Evolutionary conservation across 2,329 filamentous ascomycete genomes (phyloP), one percentile per base, ranked within the genome.

Genomic region (Neoarthrinium moseri): DNA sequence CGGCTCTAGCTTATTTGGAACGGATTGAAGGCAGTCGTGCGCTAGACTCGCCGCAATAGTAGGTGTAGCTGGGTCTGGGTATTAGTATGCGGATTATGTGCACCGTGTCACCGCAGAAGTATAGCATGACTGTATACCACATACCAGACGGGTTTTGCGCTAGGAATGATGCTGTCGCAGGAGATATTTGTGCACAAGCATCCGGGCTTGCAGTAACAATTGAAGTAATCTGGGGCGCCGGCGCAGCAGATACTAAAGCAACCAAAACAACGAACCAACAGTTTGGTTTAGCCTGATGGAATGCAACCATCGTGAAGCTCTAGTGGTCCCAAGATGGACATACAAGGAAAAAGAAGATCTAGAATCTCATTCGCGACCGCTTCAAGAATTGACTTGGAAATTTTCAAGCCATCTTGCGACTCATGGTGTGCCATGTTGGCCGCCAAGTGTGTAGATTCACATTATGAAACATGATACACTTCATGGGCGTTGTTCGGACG

Each of bases 11-110:
- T 63, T 60, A 48, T 70, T 66, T 12, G 69, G 70, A 4, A 72
- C 67, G 6, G 67, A 59, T 13, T 61, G 54, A 4, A 72, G 56
- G 45, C 70, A 73, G 5, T 66, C 62, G 35, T 63, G 56, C 0
- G 69, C 70, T 33, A 64, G 34, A 13, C 60, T 57, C 8, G 66
- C 68, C 1, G 66, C 52, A 15, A 72, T 58, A n/a, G 59, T 64
- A 5, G 64, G 56, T 4, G 50, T 51, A 7, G 35, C 35, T 38
- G n/a, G n/a, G n/a, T n/a, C n/a, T n/a, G n/a, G n/a, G n/a, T n/a
- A n/a, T n/a, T n/a, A n/a, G n/a, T n/a, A n/a, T n/a, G n/a, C n/a
- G n/a, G n/a, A n/a, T n/a, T n/a, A n/a, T n/a, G n/a, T n/a, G n/a
- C n/a, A n/a, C n/a, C n/a, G n/a, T n/a, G n/a, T n/a, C n/a, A n/a